Conservation (phyloP, 2,329 filamentous ascomycete species). For the Trichoderma sp. region DNA sequence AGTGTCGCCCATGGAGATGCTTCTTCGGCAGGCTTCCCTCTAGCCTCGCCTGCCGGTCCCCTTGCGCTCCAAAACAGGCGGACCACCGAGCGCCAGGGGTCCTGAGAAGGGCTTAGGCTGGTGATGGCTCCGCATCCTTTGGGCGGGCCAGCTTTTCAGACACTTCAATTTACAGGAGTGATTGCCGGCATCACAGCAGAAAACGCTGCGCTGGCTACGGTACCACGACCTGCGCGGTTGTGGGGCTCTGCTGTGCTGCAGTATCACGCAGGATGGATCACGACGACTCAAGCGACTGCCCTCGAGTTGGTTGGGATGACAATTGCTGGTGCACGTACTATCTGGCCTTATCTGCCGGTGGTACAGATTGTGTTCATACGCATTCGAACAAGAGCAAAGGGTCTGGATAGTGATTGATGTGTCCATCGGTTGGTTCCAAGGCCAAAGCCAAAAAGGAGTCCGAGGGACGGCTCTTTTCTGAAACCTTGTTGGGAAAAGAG, state of each 20-base stretch:
- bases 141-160: constrained; percentile 3
- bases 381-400: neutral
- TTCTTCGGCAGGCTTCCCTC: neutral
- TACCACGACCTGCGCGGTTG: constrained; percentile 18
- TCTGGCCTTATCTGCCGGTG: too few relatives aligned
- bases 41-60: constrained; percentile 1
- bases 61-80: constrained; percentile 11
- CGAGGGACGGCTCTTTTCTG: neutral
- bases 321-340: neutral
- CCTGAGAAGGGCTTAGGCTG: constrained; percentile 7
- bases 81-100: neutral
- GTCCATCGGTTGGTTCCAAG: neutral
- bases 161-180: constrained; percentile 8
- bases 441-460: neutral
- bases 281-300: constrained; percentile 16
- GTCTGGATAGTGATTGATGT: neutral
- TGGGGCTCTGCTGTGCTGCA: constrained; percentile 2
- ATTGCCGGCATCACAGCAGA: neutral
- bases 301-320: neutral
- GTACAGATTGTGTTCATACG: neutral
- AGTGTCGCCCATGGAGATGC: constrained; percentile 8
- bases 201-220: constrained; percentile 5
- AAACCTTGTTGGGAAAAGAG: neutral
- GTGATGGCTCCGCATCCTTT: neutral
- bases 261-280: constrained; percentile 1